Evolutionary conservation across 352 stramenopile species (phyloP).

Genomic region (Pythium coloratum): DNA sequence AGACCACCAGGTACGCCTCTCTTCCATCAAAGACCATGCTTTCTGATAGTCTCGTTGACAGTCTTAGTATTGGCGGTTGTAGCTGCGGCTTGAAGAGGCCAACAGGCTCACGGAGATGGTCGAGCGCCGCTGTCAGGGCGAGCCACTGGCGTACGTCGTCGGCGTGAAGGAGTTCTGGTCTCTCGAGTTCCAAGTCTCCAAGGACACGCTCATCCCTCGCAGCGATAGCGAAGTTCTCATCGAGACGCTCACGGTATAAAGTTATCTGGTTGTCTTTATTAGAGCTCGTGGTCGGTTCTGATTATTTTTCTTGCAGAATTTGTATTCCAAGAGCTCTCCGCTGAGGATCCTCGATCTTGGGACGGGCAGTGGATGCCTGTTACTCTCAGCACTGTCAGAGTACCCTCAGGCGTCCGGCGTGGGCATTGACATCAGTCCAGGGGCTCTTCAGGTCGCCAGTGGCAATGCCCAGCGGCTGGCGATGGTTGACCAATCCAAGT

Average conservation of each 20-base stretch:
- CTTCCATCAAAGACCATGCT: not conserved
- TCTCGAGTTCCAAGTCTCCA: conserved; percentile 49
- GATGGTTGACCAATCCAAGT: conserved; percentile 17
- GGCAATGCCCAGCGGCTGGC: conserved; percentile 41
- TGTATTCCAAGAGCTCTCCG: conserved; percentile 38
- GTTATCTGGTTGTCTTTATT: not conserved
- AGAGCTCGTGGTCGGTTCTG: not conserved
- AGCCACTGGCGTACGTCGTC: conserved; percentile 74
- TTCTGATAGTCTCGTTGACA: not conserved
- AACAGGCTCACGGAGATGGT: conserved; percentile 26
- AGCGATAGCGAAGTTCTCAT: conserved; percentile 82
- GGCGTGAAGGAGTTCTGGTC: conserved; percentile 81
- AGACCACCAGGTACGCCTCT: conserved; percentile 36
- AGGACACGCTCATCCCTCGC: conserved; percentile 74
- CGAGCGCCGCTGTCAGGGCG: conserved; percentile 34
- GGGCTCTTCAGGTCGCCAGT: conserved; percentile 50
- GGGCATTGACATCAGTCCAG: conserved; percentile 57
- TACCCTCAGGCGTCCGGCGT: conserved; percentile 57
- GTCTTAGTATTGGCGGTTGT: not conserved
- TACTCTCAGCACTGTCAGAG: conserved; percentile 61
- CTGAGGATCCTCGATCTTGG: conserved; percentile 70
- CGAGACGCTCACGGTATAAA: conserved; percentile 61
- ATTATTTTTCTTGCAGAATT: conserved; percentile 21
- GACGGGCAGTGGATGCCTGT: conserved; percentile 65
- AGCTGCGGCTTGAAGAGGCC: conserved; percentile 43